phyloP scores from a whole-genome alignment of 176 grass and related monocot species.

The Poa pratensis region DNA sequence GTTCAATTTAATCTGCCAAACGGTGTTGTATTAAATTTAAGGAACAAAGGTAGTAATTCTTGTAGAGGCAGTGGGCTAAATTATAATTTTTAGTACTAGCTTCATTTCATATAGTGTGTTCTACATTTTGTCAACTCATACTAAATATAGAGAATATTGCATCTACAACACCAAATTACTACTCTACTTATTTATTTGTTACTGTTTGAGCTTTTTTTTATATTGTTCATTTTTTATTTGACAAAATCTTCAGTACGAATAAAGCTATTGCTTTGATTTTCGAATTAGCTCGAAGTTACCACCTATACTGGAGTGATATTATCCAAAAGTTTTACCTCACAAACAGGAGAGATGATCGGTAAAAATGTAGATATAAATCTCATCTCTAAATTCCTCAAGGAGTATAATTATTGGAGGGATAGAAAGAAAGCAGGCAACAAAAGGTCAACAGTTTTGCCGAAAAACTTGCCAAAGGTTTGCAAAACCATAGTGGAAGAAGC shows the following conservation, averaged over 20 bases:
- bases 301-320: neutral
- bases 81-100: neutral
- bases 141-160: neutral
- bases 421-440: too few species aligned
- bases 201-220: neutral
- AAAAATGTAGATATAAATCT: too few species aligned
- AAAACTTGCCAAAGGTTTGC: too few species aligned
- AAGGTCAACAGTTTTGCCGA: too few species aligned
- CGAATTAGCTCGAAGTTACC: neutral
- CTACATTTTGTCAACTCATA: neutral
- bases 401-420: too few species aligned
- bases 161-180: neutral
- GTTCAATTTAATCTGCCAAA: too few species aligned
- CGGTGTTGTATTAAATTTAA: neutral
- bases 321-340: too few species aligned
- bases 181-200: neutral
- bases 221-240: neutral
- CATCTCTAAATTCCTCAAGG: too few species aligned
- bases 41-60: neutral
- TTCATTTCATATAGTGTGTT: neutral
- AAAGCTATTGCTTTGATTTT: neutral
- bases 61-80: neutral
- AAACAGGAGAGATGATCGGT: too few species aligned
- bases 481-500: too few species aligned
- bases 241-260: neutral